phyloP scores from a whole-genome alignment of 768 basidiomycete genomes.

The Tulasnella sp. region DNA sequence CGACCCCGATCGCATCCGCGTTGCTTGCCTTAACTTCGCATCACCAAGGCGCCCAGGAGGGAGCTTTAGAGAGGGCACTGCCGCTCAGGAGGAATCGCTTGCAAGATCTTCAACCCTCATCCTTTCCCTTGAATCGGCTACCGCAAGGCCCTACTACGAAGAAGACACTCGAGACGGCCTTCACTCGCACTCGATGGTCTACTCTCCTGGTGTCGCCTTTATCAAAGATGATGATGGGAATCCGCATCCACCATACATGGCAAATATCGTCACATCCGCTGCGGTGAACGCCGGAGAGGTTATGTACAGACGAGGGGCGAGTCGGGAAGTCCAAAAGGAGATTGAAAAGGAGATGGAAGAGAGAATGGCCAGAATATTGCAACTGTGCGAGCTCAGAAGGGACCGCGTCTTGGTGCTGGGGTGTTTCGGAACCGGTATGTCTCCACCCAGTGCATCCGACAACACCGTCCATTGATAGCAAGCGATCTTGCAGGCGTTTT shows the following conservation, averaged over 20 bases:
- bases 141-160: slow-evolving; percentile 59
- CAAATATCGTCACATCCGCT: slow-evolving; percentile 65
- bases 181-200: slow-evolving; percentile 77
- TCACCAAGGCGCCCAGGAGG: slow-evolving; percentile 72
- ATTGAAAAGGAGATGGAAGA: slow-evolving; percentile 62
- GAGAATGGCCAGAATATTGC: slow-evolving; percentile 64
- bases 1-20: neutral
- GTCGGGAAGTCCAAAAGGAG: slow-evolving; percentile 36
- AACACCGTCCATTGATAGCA: neutral
- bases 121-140: slow-evolving; percentile 53
- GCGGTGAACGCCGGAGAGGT: slow-evolving; percentile 68
- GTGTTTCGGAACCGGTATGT: slow-evolving; percentile 61
- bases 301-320: slow-evolving; percentile 34
- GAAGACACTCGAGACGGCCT: slow-evolving; percentile 44
- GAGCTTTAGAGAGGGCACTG: slow-evolving; percentile 68
- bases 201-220: slow-evolving; percentile 59
- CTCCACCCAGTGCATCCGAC: neutral
- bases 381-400: slow-evolving; percentile 61
- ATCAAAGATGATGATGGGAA: slow-evolving; percentile 61
- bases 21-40: slow-evolving; percentile 58
- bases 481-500: slow-evolving; percentile 48
- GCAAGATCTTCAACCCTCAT: slow-evolving; percentile 72
- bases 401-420: slow-evolving; percentile 62
- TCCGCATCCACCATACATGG: slow-evolving; percentile 54
- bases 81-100: slow-evolving; percentile 76